phyloP scores from a whole-genome alignment of 805 yeast genomes.

The Myxozyma udenii region DNA sequence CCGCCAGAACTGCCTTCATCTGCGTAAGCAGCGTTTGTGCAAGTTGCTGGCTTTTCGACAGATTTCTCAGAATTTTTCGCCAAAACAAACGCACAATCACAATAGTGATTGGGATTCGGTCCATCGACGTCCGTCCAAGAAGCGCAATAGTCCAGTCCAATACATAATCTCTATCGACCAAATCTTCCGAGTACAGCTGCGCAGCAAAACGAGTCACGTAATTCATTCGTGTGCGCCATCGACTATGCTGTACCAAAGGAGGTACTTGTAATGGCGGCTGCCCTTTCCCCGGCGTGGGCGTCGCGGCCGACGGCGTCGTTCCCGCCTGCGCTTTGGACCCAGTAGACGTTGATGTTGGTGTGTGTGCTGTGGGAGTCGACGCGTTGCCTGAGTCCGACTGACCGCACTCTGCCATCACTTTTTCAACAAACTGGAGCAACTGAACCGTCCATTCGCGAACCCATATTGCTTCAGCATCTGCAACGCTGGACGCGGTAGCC shows the following conservation, averaged over 20 bases:
- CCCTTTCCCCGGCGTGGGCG: not conserved
- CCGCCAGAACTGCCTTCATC: conserved; percentile 40
- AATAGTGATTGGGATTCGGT: conserved; percentile 47
- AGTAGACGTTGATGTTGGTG: not conserved
- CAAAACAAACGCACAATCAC: conserved; percentile 66
- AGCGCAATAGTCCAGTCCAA: conserved; percentile 61
- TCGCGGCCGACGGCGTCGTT: conserved; percentile 28
- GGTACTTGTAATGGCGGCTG: not conserved
- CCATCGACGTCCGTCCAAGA: conserved; percentile 43
- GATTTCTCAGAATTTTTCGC: conserved; percentile 58
- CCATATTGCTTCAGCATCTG: conserved; percentile 56
- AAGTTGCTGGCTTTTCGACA: conserved; percentile 60
- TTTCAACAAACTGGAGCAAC: conserved; percentile 58
- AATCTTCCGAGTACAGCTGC: conserved; percentile 63
- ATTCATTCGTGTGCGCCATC: not conserved
- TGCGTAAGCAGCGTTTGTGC: conserved; percentile 55
- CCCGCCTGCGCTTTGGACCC: not conserved
- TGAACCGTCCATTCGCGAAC: conserved; percentile 88
- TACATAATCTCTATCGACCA: conserved; percentile 62
- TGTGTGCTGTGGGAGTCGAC: not conserved
- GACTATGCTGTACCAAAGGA: conserved; percentile 24
- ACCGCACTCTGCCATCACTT: conserved; percentile 48
- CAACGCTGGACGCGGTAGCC: conserved; percentile 25
- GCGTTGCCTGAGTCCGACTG: conserved; percentile 15
- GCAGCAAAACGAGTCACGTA: conserved; percentile 49